Conservation (phyloP, 352 stramenopile genomes). For the Phytophthora litchii region DNA sequence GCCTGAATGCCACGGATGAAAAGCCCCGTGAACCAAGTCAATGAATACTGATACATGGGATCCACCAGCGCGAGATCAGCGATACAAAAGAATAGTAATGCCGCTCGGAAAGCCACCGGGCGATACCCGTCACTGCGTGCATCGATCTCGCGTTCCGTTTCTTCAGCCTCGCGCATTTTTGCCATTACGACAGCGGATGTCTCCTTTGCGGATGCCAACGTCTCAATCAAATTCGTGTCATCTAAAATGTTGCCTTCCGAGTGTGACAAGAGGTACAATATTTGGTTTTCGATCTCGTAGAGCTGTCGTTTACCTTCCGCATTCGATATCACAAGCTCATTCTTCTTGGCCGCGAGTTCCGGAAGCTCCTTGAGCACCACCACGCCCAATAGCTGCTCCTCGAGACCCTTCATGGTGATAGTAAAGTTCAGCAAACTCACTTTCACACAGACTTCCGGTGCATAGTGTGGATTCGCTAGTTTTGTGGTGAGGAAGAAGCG, state of each 20-base stretch:
- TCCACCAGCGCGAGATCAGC: slow-evolving; percentile 89
- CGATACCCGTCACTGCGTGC: slow-evolving; percentile 87
- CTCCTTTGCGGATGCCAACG: slow-evolving; percentile 81
- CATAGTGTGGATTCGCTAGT: slow-evolving; percentile 92
- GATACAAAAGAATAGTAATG: slow-evolving; percentile 93
- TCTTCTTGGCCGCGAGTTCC: slow-evolving; percentile 91
- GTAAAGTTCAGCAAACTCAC: slow-evolving; percentile 94
- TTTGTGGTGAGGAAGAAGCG: slow-evolving; percentile 94
- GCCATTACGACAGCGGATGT: slow-evolving; percentile 81
- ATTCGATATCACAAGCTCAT: slow-evolving; percentile 89
- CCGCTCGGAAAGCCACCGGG: slow-evolving; percentile 87
- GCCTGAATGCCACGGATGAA: slow-evolving; percentile 91
- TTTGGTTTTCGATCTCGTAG: slow-evolving; percentile 93
- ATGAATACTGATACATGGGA: slow-evolving; percentile 92
- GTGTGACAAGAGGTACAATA: slow-evolving; percentile 91
- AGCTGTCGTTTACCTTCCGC: slow-evolving; percentile 89
- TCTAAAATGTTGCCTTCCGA: slow-evolving; percentile 94
- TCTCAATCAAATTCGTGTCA: slow-evolving; percentile 93
- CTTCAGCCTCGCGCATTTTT: slow-evolving; percentile 92
- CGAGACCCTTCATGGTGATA: slow-evolving; percentile 91
- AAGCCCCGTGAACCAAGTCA: slow-evolving; percentile 93
- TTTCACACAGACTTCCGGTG: slow-evolving; percentile 92
- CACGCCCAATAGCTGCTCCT: slow-evolving; percentile 91
- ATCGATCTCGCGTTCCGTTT: slow-evolving; percentile 92
- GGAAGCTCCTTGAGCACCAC: slow-evolving; percentile 91